phyloP scores from a whole-genome alignment of 2,329 filamentous ascomycete genomes.

The Monilinia fructicola region DNA sequence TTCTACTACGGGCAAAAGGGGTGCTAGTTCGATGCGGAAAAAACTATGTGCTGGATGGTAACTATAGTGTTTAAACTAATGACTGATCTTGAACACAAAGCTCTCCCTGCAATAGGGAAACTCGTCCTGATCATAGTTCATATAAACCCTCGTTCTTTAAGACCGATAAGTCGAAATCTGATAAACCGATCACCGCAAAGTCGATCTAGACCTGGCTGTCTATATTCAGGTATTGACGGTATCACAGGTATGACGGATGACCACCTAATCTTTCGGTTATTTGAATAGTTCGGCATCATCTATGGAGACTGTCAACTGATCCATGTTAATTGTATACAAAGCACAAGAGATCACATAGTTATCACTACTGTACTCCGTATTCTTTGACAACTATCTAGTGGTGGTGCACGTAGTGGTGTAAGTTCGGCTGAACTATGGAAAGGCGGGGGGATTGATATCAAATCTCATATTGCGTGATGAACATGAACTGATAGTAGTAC shows the following conservation, averaged over 20 bases:
- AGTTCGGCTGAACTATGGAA: background rate
- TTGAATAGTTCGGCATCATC: background rate
- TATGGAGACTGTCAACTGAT: slow-evolving; percentile 1
- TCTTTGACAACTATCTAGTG: background rate
- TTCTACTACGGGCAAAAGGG: too few relatives aligned
- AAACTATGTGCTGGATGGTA: too few relatives aligned
- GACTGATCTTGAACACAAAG: too few relatives aligned
- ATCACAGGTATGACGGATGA: background rate
- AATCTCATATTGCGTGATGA: background rate
- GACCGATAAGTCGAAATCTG: too few relatives aligned
- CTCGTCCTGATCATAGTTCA: too few relatives aligned
- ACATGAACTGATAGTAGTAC: background rate
- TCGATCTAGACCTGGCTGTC: too few relatives aligned
- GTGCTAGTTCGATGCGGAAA: too few relatives aligned
- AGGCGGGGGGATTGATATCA: background rate
- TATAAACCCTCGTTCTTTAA: too few relatives aligned
- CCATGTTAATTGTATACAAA: background rate
- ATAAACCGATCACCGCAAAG: too few relatives aligned
- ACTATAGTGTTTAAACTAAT: too few relatives aligned
- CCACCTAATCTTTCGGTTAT: background rate
- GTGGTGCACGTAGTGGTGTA: background rate
- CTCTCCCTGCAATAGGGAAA: too few relatives aligned
- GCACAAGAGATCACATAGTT: background rate
- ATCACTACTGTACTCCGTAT: background rate
- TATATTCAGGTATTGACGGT: too few relatives aligned